A percentile compares a stretch with the other conserved stretches of the same genome.
These are phyloP conservation scores for Coemansia umbellata DNA, from an alignment of 192 early-diverging fungal genomes.

Conservation along the genomic window DNA sequence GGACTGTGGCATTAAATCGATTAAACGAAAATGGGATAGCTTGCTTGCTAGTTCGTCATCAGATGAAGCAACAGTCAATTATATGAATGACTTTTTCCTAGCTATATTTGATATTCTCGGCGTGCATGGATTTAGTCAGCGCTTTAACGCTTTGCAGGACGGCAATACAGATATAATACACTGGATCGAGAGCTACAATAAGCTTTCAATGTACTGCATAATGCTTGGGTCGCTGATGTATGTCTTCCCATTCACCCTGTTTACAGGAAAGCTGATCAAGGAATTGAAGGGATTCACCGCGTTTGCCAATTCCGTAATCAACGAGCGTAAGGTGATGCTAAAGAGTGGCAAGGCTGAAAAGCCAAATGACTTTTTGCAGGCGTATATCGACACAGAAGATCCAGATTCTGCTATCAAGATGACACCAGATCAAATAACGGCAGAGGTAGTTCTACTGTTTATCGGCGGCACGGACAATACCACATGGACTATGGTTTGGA, in stretches of 20 bases:
- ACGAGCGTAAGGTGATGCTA: slow-evolving; percentile 7
- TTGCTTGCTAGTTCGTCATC: neutral
- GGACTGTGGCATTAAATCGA: slow-evolving; percentile 7
- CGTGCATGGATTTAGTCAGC: slow-evolving; percentile 22
- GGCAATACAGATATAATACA: slow-evolving; percentile 4
- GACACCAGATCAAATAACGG: slow-evolving; percentile 23
- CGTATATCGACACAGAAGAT: slow-evolving; percentile 37
- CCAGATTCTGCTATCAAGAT: slow-evolving; percentile 32
- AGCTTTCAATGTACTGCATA: no score
- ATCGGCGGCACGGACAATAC: slow-evolving; percentile 44
- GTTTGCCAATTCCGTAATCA: slow-evolving; percentile 5
- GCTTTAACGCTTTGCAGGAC: slow-evolving; percentile 2
- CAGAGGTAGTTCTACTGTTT: slow-evolving; percentile 26
- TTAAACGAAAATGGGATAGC: slow-evolving; percentile 9
- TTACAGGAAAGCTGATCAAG: slow-evolving; percentile 3
- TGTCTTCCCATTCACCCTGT: slow-evolving; percentile 9
- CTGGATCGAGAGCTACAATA: slow-evolving; percentile 17
- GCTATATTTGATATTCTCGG: slow-evolving; percentile 20
- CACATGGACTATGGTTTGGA: slow-evolving; percentile 31
- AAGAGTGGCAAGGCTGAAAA: slow-evolving; percentile 6
- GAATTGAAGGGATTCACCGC: slow-evolving; percentile 20
- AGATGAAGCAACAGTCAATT: slow-evolving; percentile 2
- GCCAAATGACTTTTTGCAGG: slow-evolving; percentile 44
- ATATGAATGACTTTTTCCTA: slow-evolving; percentile 7
- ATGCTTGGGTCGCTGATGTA: no score